Evolutionary conservation across 106 monocot genomes (phyloP).

Genomic region (Cymbidium sinense): DNA sequence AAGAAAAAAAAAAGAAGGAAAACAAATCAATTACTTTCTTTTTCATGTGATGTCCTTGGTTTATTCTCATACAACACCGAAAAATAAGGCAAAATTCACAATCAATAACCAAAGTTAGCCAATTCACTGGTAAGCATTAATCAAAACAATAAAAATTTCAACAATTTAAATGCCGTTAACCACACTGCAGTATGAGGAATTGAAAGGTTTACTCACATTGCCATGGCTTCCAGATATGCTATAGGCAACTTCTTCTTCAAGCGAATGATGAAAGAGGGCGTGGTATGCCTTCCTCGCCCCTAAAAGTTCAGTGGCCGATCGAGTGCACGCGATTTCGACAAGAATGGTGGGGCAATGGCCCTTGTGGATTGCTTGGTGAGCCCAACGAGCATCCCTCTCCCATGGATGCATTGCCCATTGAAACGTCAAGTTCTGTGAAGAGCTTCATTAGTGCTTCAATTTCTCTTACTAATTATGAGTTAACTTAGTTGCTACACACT

Average conservation of each 20-base stretch:
- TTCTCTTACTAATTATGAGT: too few species aligned
- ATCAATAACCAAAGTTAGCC: too few species aligned
- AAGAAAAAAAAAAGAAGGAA: too few species aligned
- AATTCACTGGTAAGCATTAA: too few species aligned
- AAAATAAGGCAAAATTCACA: too few species aligned
- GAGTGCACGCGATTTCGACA: constrained; percentile 65
- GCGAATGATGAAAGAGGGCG: constrained; percentile 50
- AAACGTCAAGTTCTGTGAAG: constrained; percentile 39
- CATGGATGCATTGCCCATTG: constrained; percentile 68
- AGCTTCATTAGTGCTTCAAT: background rate
- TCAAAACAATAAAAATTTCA: too few species aligned
- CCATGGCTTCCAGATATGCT: constrained; percentile 27
- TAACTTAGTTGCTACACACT: too few species aligned
- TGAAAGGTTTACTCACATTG: constrained; percentile 33
- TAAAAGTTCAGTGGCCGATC: constrained; percentile 53
- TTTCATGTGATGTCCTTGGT: too few species aligned
- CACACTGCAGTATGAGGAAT: too few species aligned
- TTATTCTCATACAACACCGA: too few species aligned
- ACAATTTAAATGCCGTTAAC: too few species aligned
- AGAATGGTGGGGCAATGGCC: constrained; percentile 35
- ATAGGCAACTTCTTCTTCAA: constrained; percentile 73
- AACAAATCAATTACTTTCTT: too few species aligned
- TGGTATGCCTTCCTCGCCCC: constrained; percentile 54
- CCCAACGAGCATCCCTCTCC: constrained; percentile 63
- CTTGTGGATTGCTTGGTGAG: constrained; percentile 57